Evolutionary conservation across 176 grass and related monocot species (phyloP).

Genomic region (sorghum (Sorghum bicolor)): DNA sequence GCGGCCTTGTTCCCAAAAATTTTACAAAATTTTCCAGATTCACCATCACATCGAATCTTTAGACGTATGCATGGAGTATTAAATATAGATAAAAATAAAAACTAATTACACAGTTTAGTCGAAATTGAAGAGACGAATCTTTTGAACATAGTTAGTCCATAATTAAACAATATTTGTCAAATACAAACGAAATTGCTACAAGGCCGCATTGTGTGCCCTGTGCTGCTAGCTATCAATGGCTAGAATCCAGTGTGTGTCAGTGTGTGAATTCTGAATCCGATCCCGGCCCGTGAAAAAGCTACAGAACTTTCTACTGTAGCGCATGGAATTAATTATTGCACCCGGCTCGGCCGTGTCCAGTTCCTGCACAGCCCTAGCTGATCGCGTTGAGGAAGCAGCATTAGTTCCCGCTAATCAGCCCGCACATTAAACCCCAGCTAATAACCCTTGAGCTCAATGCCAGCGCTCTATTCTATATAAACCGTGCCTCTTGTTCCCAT

Average conservation of each 20-base stretch:
- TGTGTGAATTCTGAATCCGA: not conserved
- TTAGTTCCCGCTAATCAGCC: not conserved
- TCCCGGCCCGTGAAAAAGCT: not conserved
- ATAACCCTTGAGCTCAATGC: not conserved
- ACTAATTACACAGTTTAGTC: too few relatives aligned
- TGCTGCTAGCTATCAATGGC: not conserved
- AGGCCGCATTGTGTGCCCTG: not conserved
- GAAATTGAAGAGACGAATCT: too few relatives aligned
- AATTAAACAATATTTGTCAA: too few relatives aligned
- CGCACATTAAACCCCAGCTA: not conserved
- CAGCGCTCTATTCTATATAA: slow-evolving; percentile 29
- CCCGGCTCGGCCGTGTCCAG: not conserved
- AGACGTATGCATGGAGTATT: too few relatives aligned
- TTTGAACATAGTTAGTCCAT: too few relatives aligned
- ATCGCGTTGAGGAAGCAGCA: not conserved
- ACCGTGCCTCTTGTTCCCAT: not conserved
- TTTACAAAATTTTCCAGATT: too few relatives aligned
- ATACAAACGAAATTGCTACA: too few relatives aligned
- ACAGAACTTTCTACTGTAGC: not conserved
- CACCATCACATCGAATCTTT: too few relatives aligned
- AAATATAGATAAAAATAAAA: too few relatives aligned
- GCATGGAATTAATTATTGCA: not conserved
- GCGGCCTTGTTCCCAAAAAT: too few relatives aligned
- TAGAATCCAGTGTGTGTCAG: not conserved
- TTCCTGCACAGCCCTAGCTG: not conserved